Base-by-base conservation (phyloP, 768 basidiomycete genomes). In the Lactarius tabidus region DNA sequence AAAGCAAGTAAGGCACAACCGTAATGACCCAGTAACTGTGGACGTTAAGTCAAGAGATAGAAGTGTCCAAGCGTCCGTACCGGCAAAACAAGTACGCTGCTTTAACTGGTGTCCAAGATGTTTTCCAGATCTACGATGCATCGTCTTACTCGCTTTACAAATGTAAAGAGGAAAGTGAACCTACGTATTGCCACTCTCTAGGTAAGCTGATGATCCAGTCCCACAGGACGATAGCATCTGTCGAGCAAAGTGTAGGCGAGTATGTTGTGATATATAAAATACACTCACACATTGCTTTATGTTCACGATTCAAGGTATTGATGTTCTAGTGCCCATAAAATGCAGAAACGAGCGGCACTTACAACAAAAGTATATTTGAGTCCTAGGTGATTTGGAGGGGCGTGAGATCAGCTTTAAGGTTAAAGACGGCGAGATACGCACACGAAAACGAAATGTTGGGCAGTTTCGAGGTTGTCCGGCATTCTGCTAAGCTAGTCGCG, bases 281-380 rank as follows among this genome's bases (percentile, higher is more conserved):
- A 39, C 20, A 57, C 79, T 74, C 82, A 89, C 88, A 90, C 87
- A 89, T 89, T 20, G 71, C 71, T 72, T 45, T 62, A 23, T 39
- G 28, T 26, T 28, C 6, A 20, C 70, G 75, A 71, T 63, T 70
- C 70, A 70, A 67, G 70, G 72, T 41, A 77, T 68, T 78, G 74
- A 67, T 75, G 67, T 28, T 69, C 67, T 60, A 56, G 33, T 39
- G 26, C 60, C 57, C 67, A 70, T 54, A 69, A 61, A 52, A 64
- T 66, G 71, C 67, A 64, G 26, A 28, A 43, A 26, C 33, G 45
- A 26, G 28, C 3, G 35, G 31, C 38, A 84, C 89, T 78, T 75
- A 91, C 90, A 88, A 80, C 89, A 91, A 76, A 92, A 91, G 79
- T 90, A 90, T 74, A 91, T 83, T 78, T 92, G 90, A 41, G 82